Conservation (phyloP, 176 grass and related monocot species). For the Microstegium vimineum region DNA sequence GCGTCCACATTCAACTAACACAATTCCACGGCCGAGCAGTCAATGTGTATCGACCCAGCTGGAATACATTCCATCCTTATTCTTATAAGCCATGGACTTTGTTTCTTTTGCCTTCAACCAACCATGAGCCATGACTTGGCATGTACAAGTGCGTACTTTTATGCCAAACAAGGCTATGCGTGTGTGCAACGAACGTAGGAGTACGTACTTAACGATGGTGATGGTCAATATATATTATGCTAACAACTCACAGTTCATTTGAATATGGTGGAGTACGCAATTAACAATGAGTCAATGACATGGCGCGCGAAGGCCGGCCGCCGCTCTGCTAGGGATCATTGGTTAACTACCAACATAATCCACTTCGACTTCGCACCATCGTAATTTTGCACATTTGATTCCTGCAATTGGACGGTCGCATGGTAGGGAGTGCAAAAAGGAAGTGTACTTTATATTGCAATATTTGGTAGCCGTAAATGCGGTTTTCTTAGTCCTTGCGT, state of each 20-base stretch:
- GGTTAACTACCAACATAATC: not conserved
- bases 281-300: not conserved
- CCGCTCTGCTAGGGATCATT: not conserved
- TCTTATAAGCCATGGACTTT: too few relatives aligned
- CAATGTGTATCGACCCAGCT: too few relatives aligned
- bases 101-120: not conserved
- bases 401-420: not conserved
- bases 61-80: too few relatives aligned
- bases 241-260: not conserved
- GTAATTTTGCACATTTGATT: not conserved
- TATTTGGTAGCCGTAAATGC: not conserved
- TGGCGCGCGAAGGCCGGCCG: not conserved
- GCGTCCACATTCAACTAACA: not conserved
- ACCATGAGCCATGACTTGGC: not conserved
- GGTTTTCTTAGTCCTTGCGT: not conserved
- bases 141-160: not conserved
- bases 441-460: not conserved
- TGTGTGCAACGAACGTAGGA: not conserved
- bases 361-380: not conserved
- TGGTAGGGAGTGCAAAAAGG: not conserved
- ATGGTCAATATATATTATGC: not conserved
- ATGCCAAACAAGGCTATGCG: too few relatives aligned
- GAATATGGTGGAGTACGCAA: not conserved
- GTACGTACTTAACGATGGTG: not conserved
- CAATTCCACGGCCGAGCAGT: too few relatives aligned